These are phyloP conservation scores for Aspergillus piperis DNA, from an alignment of 2,329 filamentous ascomycete species.

Conservation along the genomic window DNA sequence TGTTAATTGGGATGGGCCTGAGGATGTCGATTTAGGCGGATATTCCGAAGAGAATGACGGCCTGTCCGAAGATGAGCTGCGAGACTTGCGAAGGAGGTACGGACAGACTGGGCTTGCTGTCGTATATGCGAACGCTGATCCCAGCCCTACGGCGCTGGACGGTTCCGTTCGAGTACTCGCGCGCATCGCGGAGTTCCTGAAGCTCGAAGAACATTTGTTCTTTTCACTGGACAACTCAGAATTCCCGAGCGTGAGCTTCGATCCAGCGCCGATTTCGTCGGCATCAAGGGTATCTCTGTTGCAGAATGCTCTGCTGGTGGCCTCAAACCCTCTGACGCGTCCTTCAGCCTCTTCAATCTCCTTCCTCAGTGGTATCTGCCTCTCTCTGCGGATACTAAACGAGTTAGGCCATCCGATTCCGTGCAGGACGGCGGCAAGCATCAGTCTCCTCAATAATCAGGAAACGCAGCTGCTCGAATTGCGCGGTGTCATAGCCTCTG, in stretches of 20 bases:
- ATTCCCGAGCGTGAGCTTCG: constrained; percentile 34
- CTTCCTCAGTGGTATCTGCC: constrained; percentile 44
- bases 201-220: constrained; percentile 50
- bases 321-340: constrained; percentile 44
- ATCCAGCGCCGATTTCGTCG: constrained; percentile 34
- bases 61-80: constrained; percentile 46
- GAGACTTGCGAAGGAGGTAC: constrained; percentile 52
- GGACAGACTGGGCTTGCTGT: constrained; percentile 62
- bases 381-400: constrained; percentile 44
- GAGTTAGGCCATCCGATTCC: constrained; percentile 41
- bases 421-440: constrained; percentile 45
- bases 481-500: constrained; percentile 53
- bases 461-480: constrained; percentile 57
- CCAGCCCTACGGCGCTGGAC: constrained; percentile 48
- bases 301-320: constrained; percentile 42
- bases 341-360: constrained; percentile 42
- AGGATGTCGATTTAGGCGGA: constrained; percentile 60
- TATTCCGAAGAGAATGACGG: constrained; percentile 48
- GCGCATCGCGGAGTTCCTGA: constrained; percentile 53
- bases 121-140: constrained; percentile 56
- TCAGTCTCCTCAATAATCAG: constrained; percentile 55
- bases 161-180: constrained; percentile 52
- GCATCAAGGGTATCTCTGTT: constrained; percentile 45
- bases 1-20: constrained; percentile 61
- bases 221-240: constrained; percentile 22